Percentiles rank a stretch among this genome's conserved stretches.
phyloP scores from a whole-genome alignment of 1,284 basidiomycete genomes.

The Trichosporon asahii region DNA sequence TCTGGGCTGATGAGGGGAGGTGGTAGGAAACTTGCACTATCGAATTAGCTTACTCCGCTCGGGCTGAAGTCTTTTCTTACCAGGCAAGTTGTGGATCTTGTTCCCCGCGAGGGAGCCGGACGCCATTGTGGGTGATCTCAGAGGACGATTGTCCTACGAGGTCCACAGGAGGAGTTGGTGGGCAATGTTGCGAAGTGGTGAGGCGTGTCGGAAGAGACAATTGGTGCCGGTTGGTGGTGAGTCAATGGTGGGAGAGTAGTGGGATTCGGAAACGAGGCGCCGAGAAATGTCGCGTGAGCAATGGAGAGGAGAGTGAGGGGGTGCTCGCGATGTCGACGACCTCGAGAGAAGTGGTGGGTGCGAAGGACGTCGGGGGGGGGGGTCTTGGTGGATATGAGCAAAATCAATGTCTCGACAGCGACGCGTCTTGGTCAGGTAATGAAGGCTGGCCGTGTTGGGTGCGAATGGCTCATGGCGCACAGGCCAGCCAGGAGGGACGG shows the following conservation, averaged over 20 bases:
- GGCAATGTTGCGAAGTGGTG: constrained; percentile 11
- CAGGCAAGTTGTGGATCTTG: constrained; percentile 45
- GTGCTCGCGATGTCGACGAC: neutral
- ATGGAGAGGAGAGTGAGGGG: neutral
- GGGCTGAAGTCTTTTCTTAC: constrained; percentile 25
- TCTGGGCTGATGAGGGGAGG: constrained; percentile 38
- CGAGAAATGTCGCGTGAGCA: neutral
- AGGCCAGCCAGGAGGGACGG: neutral
- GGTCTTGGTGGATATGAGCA: neutral
- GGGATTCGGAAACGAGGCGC: neutral
- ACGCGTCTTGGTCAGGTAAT: constrained; percentile 7
- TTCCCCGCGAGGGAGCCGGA: constrained; percentile 35
- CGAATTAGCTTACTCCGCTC: neutral
- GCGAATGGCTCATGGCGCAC: neutral
- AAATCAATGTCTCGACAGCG: neutral
- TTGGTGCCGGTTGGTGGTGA: neutral
- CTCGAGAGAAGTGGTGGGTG: neutral
- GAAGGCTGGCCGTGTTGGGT: constrained; percentile 4
- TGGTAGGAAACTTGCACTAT: constrained; percentile 46
- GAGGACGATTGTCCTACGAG: neutral
- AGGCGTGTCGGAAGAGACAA: neutral
- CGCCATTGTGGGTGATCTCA: constrained; percentile 19
- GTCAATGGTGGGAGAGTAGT: neutral
- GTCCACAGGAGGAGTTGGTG: neutral
- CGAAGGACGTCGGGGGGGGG: neutral